Evolutionary conservation across 202 grass and related monocot genomes (phyloP), one percentile per base, ranked within the genome.

Genomic region (Brachypodium distachyon): DNA sequence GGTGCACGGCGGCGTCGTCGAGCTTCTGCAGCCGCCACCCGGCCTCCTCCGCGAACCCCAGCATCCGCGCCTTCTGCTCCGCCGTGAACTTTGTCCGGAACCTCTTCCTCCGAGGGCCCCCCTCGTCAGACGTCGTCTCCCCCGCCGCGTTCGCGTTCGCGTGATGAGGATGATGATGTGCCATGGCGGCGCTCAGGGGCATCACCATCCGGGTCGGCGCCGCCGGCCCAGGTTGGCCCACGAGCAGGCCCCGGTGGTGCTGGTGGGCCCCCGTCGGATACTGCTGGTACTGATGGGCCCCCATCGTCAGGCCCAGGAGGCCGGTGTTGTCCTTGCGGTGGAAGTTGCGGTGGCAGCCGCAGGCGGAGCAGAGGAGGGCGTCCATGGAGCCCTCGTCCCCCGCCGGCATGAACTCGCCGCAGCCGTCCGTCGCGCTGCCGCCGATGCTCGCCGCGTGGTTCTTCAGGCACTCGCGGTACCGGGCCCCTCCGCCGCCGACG

Each of bases 51-150:
- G 94, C 94, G 74, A 97, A 97, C 7, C 84, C 78, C 66, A 94
- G 84, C 94, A 97, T 97, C 38, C 78, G 92, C 57, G 86, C 91
- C 82, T 97, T 97, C 84, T 97, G 94, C 84, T 93, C 91, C 21
- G 84, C 54, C 14, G 94, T 93, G 88, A 97, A 97, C 77, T 93
- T 97, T 67, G 94, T 97, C 29, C 94, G 86, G 82, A 91, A 94
- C 70, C 94, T 83, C 87, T 93, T 97, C 86, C 88, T n/a, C n/a
- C n/a, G n/a, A n/a, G 65, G 60, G 62, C 54, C 89, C 58, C 83
- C 71, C 56, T 93, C 90, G n/a, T 97, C 91, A 5, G 94, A 97
- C 67, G 93, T 91, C 0, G 94, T n/a, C n/a, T n/a, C n/a, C n/a
- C n/a, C n/a, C n/a, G n/a, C n/a, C n/a, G n/a, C n/a, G n/a, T n/a